phyloP scores from a whole-genome alignment of 768 basidiomycete genomes.

The Lentinula sp. region DNA sequence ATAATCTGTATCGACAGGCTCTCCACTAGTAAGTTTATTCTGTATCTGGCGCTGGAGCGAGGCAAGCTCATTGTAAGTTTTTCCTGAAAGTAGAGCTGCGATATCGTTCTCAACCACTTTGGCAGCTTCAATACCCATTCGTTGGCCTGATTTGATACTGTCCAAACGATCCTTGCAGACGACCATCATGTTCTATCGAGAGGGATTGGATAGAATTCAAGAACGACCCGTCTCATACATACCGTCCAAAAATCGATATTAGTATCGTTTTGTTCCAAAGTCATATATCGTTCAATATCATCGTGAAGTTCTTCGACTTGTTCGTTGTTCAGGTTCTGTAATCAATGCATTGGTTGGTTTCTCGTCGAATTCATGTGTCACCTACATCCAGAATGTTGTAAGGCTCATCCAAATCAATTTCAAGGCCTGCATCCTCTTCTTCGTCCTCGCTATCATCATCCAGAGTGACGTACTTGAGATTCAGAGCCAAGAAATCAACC shows the following conservation, averaged over 20 bases:
- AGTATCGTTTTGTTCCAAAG: conserved; percentile 74
- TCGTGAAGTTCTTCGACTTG: conserved; percentile 93
- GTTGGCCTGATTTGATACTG: conserved; percentile 53
- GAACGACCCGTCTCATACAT: conserved; percentile 17
- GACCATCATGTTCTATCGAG: conserved; percentile 87
- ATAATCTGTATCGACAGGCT: conserved; percentile 95
- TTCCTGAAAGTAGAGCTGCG: conserved; percentile 71
- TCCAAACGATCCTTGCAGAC: conserved; percentile 91
- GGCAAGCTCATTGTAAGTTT: conserved; percentile 79
- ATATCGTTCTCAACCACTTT: conserved; percentile 86
- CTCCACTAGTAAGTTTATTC: conserved; percentile 82
- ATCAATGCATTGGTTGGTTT: background rate
- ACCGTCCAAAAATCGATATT: conserved; percentile 99
- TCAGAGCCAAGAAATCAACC: conserved; percentile 95
- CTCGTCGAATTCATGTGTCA: conserved; percentile 4
- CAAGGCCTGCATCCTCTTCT: conserved; percentile 82
- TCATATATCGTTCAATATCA: conserved; percentile 89
- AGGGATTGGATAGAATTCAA: background rate
- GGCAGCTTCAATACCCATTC: conserved; percentile 64
- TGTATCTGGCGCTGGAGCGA: conserved; percentile 83
- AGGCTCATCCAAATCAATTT: conserved; percentile 97
- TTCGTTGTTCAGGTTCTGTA: conserved; percentile 73
- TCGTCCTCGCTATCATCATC: conserved; percentile 58
- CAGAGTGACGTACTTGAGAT: conserved; percentile 86
- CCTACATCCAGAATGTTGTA: conserved; percentile 95